Base-by-base conservation (phyloP, 495 filamentous ascomycete species). In the Tuber melanosporum region DNA sequence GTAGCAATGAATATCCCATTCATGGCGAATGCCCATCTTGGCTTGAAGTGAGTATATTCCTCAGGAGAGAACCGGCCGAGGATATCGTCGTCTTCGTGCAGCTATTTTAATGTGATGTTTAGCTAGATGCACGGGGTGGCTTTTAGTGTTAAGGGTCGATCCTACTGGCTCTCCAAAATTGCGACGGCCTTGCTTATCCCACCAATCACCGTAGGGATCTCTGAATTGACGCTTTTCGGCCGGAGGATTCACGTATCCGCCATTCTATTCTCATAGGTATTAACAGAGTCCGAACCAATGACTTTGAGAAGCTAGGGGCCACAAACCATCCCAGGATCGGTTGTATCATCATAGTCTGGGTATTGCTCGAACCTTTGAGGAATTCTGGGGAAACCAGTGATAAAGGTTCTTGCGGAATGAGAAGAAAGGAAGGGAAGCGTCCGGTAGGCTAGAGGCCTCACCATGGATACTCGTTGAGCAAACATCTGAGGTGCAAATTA, bases 51-150 rank as follows among this genome's bases (percentile, higher is more conserved):
- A 41, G 90, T 94, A 86, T 99, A 98, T 79, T 94, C 92, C 82
- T 97, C 90, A 2, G 92, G 89, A 72, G 92, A 91, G 86, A 99
- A 95, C 75, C 97, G 91, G 82, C 95, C 94, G 36, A 98, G 88
- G 74, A 97, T 90, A 84, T 99, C 96, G 83, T 98, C 91, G 85
- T 99, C 96, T 85, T 99, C 96, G 85, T 99, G 95, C 43, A 97
- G 43, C 78, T 81, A 71, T 39, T 66, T 66, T n/a, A 10, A 66
- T 43, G 36, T 7, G 73, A 44, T 66, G 36, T 49, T 79, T 46
- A 80, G 78, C 49, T 70, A 26, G 73, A 45, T 39, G 62, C 69
- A 71, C 71, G 1, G 2, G n/a, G n/a, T 26, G 62, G 19, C 32
- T 72, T 20, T 66, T 66, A 12, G 1, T 32, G n/a, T n/a, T 46